Conservation (phyloP, 73 alveolate species). For the Loxodes magnus region DNA sequence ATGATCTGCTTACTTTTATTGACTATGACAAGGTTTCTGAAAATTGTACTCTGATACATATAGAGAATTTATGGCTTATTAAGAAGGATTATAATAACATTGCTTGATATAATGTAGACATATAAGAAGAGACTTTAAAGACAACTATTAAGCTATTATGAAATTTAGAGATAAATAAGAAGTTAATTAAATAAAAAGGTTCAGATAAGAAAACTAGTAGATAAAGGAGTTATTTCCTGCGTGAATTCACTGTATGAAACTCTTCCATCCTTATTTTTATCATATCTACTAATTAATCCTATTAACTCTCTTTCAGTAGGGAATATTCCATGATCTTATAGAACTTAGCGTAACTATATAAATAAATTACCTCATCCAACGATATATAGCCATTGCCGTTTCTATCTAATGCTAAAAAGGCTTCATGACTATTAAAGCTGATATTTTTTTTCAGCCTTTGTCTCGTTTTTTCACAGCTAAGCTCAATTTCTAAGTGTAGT, state of each 20-base stretch:
- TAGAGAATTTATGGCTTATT: too few species aligned
- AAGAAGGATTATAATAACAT: too few species aligned
- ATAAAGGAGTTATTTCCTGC: conserved; percentile 30
- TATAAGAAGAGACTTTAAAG: too few species aligned
- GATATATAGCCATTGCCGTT: conserved; percentile 27
- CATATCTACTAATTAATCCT: conserved; percentile 20
- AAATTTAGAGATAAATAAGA: too few species aligned
- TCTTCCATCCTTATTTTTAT: conserved; percentile 28
- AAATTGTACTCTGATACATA: too few species aligned
- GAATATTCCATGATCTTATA: conserved; percentile 16
- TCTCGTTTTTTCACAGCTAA: conserved; percentile 15
- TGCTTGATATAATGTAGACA: too few species aligned
- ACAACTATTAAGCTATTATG: too few species aligned
- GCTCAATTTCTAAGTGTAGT: conserved; percentile 14
- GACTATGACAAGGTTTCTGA: too few species aligned
- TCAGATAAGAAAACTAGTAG: too few species aligned
- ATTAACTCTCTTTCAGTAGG: conserved; percentile 18
- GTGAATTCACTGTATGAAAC: conserved; percentile 33
- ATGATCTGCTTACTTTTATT: too few species aligned
- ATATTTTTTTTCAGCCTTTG: conserved; percentile 16
- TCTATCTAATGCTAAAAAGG: conserved; percentile 24
- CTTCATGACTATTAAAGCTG: conserved; percentile 19
- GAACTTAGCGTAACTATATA: conserved; percentile 17
- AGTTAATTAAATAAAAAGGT: too few species aligned
- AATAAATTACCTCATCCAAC: too few species aligned